These are phyloP conservation scores for Psilocybe cyanescens DNA, from an alignment of 768 basidiomycete genomes.

Conservation along the genomic window DNA sequence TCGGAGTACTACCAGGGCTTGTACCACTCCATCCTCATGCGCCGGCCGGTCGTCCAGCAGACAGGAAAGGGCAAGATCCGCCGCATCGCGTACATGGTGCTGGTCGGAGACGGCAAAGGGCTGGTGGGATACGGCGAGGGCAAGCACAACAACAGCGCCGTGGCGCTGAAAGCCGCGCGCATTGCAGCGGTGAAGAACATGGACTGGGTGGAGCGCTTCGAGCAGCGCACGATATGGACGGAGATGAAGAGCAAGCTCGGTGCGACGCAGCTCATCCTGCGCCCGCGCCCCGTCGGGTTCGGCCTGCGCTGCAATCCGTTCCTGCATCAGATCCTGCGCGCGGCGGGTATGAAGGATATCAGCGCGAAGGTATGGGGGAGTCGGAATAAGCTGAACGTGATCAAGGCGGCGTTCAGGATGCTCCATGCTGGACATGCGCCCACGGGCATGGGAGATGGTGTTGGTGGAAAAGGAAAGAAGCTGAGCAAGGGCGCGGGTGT, in stretches of 20 bases:
- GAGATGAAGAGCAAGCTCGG: constrained; percentile 87
- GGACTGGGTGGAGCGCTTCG: constrained; percentile 95
- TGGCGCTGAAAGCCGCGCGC: constrained; percentile 61
- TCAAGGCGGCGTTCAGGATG: constrained; percentile 84
- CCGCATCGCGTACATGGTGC: constrained; percentile 60
- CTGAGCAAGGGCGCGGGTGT: constrained; percentile 82
- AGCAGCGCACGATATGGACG: constrained; percentile 94
- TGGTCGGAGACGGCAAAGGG: constrained; percentile 84
- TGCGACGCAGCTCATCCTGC: constrained; percentile 76
- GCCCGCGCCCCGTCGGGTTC: constrained; percentile 88
- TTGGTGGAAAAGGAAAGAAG: constrained; percentile 74
- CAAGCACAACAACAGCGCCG: constrained; percentile 61
- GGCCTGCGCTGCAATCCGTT: constrained; percentile 89
- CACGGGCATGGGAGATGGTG: constrained; percentile 79
- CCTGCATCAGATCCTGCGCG: constrained; percentile 87
- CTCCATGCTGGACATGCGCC: constrained; percentile 86
- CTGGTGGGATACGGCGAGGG: constrained; percentile 84
- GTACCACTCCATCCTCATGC: constrained; percentile 46
- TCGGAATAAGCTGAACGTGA: constrained; percentile 81
- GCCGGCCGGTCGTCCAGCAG: constrained; percentile 78
- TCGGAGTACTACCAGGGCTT: constrained; percentile 29
- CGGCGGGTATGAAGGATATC: constrained; percentile 93
- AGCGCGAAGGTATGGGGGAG: constrained; percentile 97
- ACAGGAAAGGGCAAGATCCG: constrained; percentile 92
- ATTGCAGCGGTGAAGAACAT: constrained; percentile 78